phyloP scores from a whole-genome alignment of 495 filamentous ascomycete genomes.

The Annulohypoxylon nitens region DNA sequence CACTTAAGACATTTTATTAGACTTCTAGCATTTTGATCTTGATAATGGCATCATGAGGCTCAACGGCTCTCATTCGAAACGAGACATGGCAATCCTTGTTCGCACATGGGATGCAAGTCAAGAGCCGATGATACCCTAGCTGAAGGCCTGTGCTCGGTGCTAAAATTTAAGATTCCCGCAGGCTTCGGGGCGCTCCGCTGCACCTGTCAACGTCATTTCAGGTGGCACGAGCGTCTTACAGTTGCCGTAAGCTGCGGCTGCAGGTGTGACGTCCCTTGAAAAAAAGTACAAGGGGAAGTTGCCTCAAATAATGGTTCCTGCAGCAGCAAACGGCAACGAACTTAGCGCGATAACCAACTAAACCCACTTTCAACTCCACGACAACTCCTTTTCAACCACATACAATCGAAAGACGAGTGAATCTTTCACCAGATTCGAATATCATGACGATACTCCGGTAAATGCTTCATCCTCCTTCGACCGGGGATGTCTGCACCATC shows the following conservation, averaged over 20 bases:
- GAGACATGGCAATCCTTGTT: slow-evolving; percentile 37
- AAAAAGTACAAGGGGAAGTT: slow-evolving; percentile 26
- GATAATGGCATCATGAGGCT: slow-evolving; percentile 26
- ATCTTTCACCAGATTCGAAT: neutral
- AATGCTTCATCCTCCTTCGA: slow-evolving; percentile 28
- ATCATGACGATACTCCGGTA: slow-evolving; percentile 29
- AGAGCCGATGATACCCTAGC: slow-evolving; percentile 19
- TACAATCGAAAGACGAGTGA: slow-evolving; percentile 8
- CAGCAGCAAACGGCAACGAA: slow-evolving; percentile 30
- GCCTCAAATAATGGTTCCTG: slow-evolving; percentile 33
- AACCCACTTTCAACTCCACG: slow-evolving; percentile 18
- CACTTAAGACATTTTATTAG: neutral
- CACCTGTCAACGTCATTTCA: slow-evolving; percentile 42
- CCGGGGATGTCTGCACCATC: slow-evolving; percentile 46
- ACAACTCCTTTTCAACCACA: slow-evolving; percentile 7
- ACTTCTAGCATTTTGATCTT: neutral
- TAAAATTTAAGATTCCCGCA: neutral
- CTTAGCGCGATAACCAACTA: slow-evolving; percentile 38
- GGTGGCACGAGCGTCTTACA: slow-evolving; percentile 37
- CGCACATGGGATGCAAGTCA: slow-evolving; percentile 25
- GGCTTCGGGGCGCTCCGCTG: slow-evolving; percentile 32
- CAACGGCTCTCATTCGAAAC: slow-evolving; percentile 23
- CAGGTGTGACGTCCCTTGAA: slow-evolving; percentile 13
- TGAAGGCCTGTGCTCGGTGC: slow-evolving; percentile 30
- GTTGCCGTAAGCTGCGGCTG: slow-evolving; percentile 31